These are phyloP conservation scores for Saccharomyces pastorianus DNA, from an alignment of 1,139 yeast species.

Conservation along the genomic window DNA sequence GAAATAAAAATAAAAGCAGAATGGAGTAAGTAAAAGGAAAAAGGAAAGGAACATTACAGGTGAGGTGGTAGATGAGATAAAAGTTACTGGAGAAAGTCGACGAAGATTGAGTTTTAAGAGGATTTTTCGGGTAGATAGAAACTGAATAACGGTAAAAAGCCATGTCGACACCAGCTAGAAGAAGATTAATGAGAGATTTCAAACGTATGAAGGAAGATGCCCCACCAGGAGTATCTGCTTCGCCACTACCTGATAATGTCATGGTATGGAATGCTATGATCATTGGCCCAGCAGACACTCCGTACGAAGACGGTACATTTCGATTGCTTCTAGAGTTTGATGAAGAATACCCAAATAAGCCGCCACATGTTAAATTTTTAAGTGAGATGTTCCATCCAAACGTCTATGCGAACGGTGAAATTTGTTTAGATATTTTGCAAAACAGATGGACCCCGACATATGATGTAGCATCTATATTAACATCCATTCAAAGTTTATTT, in stretches of 20 bases:
- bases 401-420: constrained; percentile 90
- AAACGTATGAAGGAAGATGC: constrained; percentile 98
- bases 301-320: constrained; percentile 97
- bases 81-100: background rate
- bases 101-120: background rate
- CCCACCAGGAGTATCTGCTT: constrained; percentile 95
- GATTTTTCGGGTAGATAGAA: background rate
- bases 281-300: constrained; percentile 96
- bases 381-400: constrained; percentile 97
- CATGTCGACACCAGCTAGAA: constrained; percentile 98
- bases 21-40: background rate
- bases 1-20: background rate
- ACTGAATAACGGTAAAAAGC: background rate
- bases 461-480: constrained; percentile 93
- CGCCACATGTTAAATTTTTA: constrained; percentile 84
- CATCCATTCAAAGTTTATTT: constrained; percentile 72
- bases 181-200: constrained; percentile 97
- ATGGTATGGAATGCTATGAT: constrained; percentile 98
- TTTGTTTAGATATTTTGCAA: constrained; percentile 90
- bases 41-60: background rate
- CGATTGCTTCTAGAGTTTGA: constrained; percentile 79
- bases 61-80: background rate
- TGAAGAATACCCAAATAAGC: constrained; percentile 95
- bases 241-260: constrained; percentile 93
- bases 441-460: constrained; percentile 98